Conservation (phyloP, 2,329 filamentous ascomycete genomes). For the Hymenoscyphus scutula region DNA sequence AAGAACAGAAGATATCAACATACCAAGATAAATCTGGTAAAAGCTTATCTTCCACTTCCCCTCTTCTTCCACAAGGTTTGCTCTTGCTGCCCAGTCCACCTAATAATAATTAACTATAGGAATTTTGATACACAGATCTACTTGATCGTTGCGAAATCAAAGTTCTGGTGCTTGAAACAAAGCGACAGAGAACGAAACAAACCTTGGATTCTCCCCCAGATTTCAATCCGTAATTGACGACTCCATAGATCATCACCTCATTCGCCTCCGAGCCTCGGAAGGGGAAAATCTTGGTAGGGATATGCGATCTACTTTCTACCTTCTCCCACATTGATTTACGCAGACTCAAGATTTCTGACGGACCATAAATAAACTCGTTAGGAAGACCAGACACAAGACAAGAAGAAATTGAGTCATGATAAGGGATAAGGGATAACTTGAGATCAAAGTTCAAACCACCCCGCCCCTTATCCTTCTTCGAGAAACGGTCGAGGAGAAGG, state of each 20-base stretch:
- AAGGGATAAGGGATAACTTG: too few species aligned
- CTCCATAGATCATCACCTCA: slow-evolving; percentile 54
- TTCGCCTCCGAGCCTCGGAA: slow-evolving; percentile 44
- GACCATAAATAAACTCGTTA: neutral
- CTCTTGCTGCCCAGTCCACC: slow-evolving; percentile 33
- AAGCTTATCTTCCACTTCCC: slow-evolving; percentile 31
- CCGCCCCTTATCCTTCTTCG: neutral
- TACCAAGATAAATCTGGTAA: slow-evolving; percentile 34
- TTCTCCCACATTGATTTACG: slow-evolving; percentile 54
- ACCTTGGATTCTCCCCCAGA: slow-evolving; percentile 40
- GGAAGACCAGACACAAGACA: too few species aligned
- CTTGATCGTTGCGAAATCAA: neutral
- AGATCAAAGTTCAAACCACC: too few species aligned
- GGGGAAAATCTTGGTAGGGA: slow-evolving; percentile 47
- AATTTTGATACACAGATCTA: neutral
- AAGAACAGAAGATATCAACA: slow-evolving; percentile 12
- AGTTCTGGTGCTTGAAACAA: neutral
- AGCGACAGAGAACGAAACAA: slow-evolving; percentile 11
- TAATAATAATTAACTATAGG: slow-evolving; percentile 8
- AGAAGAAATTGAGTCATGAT: too few species aligned
- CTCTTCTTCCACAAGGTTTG: slow-evolving; percentile 28
- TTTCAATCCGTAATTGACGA: slow-evolving; percentile 51
- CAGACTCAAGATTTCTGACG: slow-evolving; percentile 48
- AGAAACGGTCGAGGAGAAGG: too few species aligned
- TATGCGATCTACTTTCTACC: slow-evolving; percentile 46